Conservation (phyloP, 2,329 filamentous ascomycete genomes). For the Ophiostoma piceae region DNA sequence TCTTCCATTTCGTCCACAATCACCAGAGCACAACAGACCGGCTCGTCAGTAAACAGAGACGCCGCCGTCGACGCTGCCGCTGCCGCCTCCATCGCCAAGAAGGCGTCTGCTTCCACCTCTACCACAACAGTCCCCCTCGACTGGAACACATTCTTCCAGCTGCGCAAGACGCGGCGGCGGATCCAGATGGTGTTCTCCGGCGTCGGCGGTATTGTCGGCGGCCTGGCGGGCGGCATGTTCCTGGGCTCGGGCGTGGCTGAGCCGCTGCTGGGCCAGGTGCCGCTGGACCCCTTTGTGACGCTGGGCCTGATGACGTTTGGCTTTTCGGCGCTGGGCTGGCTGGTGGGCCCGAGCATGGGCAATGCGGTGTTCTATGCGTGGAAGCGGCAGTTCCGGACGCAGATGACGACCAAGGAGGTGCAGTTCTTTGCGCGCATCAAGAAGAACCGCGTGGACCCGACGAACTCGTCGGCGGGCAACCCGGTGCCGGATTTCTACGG, state of each 20-base stretch:
- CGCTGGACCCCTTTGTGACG: constrained; percentile 81
- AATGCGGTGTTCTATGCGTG: constrained; percentile 71
- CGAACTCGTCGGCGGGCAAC: constrained; percentile 81
- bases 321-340: constrained; percentile 78
- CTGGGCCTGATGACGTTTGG: constrained; percentile 74
- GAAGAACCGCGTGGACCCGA: constrained; percentile 86
- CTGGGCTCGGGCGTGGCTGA: constrained; percentile 70
- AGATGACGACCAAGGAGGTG: constrained; percentile 81
- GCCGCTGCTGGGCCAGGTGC: constrained; percentile 62
- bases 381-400: constrained; percentile 63
- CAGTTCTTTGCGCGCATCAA: constrained; percentile 91
- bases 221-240: constrained; percentile 57
- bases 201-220: constrained; percentile 56
- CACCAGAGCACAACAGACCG: constrained; percentile 4
- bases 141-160: constrained; percentile 90
- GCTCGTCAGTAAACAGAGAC: constrained; percentile 24
- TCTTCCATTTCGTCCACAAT: neutral
- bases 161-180: constrained; percentile 77
- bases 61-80: constrained; percentile 27
- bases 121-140: constrained; percentile 45
- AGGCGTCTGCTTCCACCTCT: constrained; percentile 16
- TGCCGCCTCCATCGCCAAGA: constrained; percentile 21
- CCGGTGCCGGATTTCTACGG: constrained; percentile 97
- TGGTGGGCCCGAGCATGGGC: constrained; percentile 77
- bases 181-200: constrained; percentile 77